Evolutionary conservation across 306 rosid genomes (phyloP), one percentile per base, ranked within the genome.

Genomic region (Cicer yamashitae): DNA sequence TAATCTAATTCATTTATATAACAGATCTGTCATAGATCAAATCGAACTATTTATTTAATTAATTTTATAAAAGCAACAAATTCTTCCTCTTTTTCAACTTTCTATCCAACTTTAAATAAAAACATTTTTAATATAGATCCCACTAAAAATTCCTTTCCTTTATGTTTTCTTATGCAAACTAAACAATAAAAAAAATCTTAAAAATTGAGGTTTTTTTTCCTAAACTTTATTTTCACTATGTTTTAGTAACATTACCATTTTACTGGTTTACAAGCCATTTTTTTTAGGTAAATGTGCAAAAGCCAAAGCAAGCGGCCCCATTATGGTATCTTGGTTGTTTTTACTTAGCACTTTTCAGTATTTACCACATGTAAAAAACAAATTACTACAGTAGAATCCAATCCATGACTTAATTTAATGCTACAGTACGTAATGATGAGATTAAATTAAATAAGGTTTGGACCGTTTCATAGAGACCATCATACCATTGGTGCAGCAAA

Each of bases 401-500:
- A 4, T 30, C 6, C 10, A 46, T 56, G 22, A 4, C 25, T 11
- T 44, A 48, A 66, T 66, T 67, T 6, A 50, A 69, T 46, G 70
- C 46, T 25, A 70, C 39, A 3, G 67, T 25, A 25, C 2, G 34
- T 52, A 71, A 71, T 64, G 74, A 63, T 63, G 61, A 25, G 60
- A 65, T 69, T 46, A 67, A 40, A 47, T 51, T 77, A 53, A 70
- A 54, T 73, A 62, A 9, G 63, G 7, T 41, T 61, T 77, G 77
- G 89, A 74, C 75, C 62, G 67, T 43, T 68, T 51, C 77, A 62
- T 37, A 60, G 61, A 76, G 61, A 76, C 64, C 82, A 81, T 83
- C 75, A 82, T 85, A 52, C 80, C 74, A 63, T 70, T 65, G 71
- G 80, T 64, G 84, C 91, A 88, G 91, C 77, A 87, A 88, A 88